These are phyloP conservation scores for Flaveria brownii DNA, from an alignment of 129 eudicot genomes.

Conservation along the genomic window DNA sequence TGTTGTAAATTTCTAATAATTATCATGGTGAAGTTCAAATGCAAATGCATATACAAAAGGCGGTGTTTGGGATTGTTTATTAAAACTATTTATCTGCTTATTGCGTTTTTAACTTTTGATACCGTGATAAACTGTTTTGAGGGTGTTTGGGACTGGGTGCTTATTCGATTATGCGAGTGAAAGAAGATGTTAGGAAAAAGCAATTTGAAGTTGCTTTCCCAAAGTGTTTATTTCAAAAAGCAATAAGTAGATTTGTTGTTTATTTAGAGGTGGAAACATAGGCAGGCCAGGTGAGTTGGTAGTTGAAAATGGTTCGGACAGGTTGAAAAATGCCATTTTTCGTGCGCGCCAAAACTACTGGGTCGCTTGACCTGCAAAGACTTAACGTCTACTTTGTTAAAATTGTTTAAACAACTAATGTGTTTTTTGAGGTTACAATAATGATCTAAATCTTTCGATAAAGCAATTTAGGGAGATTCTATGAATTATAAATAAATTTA, in stretches of 20 bases:
- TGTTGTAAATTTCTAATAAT: constrained; percentile 24
- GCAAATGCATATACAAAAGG: not conserved
- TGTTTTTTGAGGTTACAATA: not conserved
- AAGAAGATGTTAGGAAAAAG: not conserved
- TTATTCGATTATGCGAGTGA: not conserved
- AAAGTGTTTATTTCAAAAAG: not conserved
- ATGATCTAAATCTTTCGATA: not conserved
- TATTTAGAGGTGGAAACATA: not conserved
- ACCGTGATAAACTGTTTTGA: not conserved
- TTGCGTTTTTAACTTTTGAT: not conserved
- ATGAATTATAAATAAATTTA: not conserved
- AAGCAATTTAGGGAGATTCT: not conserved
- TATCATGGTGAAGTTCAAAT: not conserved
- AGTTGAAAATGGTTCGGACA: not conserved
- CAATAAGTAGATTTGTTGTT: not conserved
- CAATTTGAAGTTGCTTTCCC: not conserved
- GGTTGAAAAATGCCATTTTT: not conserved
- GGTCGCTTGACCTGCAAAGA: too few relatives aligned
- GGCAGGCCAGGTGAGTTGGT: not conserved
- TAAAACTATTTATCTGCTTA: not conserved
- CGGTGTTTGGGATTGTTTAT: not conserved
- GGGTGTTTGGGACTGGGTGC: not conserved
- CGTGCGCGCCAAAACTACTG: not conserved
- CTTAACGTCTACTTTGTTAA: too few relatives aligned
- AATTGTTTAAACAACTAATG: not conserved